Base-by-base conservation (phyloP, 1,139 yeast genomes). In the Yamadazyma oceani region DNA sequence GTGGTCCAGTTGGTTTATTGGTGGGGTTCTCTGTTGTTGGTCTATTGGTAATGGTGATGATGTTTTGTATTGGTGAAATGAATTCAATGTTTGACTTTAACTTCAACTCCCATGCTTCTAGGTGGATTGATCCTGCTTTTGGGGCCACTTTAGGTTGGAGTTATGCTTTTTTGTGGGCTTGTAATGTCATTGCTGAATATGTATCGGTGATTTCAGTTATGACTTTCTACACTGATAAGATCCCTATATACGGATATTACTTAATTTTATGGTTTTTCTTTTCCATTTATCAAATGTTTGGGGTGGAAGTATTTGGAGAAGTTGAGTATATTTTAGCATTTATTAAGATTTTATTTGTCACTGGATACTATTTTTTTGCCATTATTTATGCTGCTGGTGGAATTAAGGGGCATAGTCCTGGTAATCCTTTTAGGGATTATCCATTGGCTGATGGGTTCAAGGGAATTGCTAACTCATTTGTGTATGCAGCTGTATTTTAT, bases 1-100 rank as follows among this genome's bases (percentile, higher is more conserved):
- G 84, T 35, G 89, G 90, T 5, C 87, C 89, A 2, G 87, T 80
- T 2, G 83, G 82, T 31, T 63, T 82, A 41, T 51, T 83, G 9
- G 73, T 78, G 36, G 85, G 82, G 5, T 82, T 61, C 54, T 36
- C 48, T 1, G 32, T 60, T 2, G 58, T 55, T 13, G 62, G 64
- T 9, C 17, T 50, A 7, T 48, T 53, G 39, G 56, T 54, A 17
- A 34, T 53, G 38, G 39, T 47, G 3, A 53, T 53, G 57, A 53
- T 54, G 57, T 40, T 44, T 17, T 16, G 46, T 51, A 31, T 55
- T 49, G 32, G 61, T 48, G 36, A 61, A 46, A 39, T 57, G 51
- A 38, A 64, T 61, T 62, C 70, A 55, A 53, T 70, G 65, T 28
- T 55, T 62, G 47, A 71, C 65, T 36, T 72, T 58, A 50, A 55